Percentiles rank a stretch among this genome's conserved stretches.
Evolutionary conservation across 805 yeast genomes (phyloP).

Genomic region (Candida coquimbonensis): DNA sequence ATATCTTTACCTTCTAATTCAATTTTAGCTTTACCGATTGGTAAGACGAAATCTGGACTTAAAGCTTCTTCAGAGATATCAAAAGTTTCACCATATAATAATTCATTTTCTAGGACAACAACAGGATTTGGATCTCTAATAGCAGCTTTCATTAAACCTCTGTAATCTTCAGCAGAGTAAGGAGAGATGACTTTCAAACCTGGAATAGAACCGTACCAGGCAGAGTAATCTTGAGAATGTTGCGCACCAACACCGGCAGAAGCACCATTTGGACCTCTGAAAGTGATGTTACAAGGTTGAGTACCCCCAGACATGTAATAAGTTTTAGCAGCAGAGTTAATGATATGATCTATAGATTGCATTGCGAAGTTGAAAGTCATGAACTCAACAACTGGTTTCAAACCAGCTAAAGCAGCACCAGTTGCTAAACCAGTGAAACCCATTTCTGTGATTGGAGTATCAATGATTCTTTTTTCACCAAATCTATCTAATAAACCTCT

Average conservation of each 20-base stretch:
- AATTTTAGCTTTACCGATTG: constrained; percentile 92
- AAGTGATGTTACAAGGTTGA: constrained; percentile 93
- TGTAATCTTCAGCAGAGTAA: constrained; percentile 90
- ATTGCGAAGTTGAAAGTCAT: constrained; percentile 99
- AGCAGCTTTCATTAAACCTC: constrained; percentile 93
- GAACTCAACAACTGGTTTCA: constrained; percentile 95
- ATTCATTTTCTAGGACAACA: constrained; percentile 91
- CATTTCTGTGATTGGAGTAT: constrained; percentile 98
- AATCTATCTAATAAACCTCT: constrained; percentile 87
- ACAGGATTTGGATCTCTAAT: constrained; percentile 99
- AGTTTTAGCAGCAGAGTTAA: constrained; percentile 98
- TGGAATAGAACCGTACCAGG: constrained; percentile 98
- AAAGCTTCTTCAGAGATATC: constrained; percentile 85
- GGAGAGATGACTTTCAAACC: constrained; percentile 97
- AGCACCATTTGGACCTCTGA: constrained; percentile 99
- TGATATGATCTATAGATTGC: constrained; percentile 98
- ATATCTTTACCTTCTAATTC: constrained; percentile 91
- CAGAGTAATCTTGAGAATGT: constrained; percentile 95
- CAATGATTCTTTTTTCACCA: constrained; percentile 66
- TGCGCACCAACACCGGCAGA: constrained; percentile 99
- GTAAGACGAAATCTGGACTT: constrained; percentile 83
- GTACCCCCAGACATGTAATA: constrained; percentile 99
- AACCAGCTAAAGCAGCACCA: constrained; percentile 71
- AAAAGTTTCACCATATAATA: constrained; percentile 86
- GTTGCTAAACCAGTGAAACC: constrained; percentile 96